These are phyloP conservation scores for Fraxinus sp. DNA, from an alignment of 305 asterid species.

Conservation along the genomic window DNA sequence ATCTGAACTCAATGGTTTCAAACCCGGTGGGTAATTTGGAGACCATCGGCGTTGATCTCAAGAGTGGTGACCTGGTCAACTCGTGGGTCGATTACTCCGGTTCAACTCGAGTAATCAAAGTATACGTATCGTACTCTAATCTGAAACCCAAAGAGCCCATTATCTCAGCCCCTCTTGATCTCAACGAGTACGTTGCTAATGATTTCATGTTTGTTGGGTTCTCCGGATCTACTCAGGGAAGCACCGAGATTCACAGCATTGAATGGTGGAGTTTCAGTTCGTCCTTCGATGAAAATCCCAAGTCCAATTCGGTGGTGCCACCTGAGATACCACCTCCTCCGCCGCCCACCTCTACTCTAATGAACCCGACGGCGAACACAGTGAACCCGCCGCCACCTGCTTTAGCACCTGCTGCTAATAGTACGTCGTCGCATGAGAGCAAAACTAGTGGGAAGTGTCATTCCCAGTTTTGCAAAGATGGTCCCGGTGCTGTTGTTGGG, in stretches of 20 bases:
- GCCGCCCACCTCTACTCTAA: slow-evolving; percentile 39
- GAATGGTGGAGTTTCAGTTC: slow-evolving; percentile 94
- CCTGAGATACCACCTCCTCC: slow-evolving; percentile 38
- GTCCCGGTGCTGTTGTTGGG: slow-evolving; percentile 77
- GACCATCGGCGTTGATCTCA: slow-evolving; percentile 49
- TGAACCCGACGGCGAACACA: slow-evolving; percentile 49
- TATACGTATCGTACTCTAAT: slow-evolving; percentile 65
- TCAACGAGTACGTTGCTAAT: slow-evolving; percentile 36
- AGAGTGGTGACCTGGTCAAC: slow-evolving; percentile 66
- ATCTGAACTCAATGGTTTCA: slow-evolving; percentile 74
- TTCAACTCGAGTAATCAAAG: slow-evolving; percentile 39
- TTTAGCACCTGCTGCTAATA: slow-evolving; percentile 31
- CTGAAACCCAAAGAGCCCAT: slow-evolving; percentile 65
- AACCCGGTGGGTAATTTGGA: slow-evolving; percentile 50
- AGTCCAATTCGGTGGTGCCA: slow-evolving; percentile 36
- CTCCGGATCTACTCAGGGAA: slow-evolving; percentile 91
- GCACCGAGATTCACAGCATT: slow-evolving; percentile 78
- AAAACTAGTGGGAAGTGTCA: slow-evolving; percentile 48
- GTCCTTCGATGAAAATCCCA: slow-evolving; percentile 51
- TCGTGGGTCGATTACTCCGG: slow-evolving; percentile 89
- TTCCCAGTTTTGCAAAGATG: slow-evolving; percentile 53
- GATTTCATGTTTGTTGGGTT: slow-evolving; percentile 80
- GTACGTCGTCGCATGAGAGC: slow-evolving; percentile 27
- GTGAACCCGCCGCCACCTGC: slow-evolving; percentile 51
- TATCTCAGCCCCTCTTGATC: slow-evolving; percentile 52